phyloP scores from a whole-genome alignment of 2,329 filamentous ascomycete genomes.

The Aspergillus pseudoglaucus region DNA sequence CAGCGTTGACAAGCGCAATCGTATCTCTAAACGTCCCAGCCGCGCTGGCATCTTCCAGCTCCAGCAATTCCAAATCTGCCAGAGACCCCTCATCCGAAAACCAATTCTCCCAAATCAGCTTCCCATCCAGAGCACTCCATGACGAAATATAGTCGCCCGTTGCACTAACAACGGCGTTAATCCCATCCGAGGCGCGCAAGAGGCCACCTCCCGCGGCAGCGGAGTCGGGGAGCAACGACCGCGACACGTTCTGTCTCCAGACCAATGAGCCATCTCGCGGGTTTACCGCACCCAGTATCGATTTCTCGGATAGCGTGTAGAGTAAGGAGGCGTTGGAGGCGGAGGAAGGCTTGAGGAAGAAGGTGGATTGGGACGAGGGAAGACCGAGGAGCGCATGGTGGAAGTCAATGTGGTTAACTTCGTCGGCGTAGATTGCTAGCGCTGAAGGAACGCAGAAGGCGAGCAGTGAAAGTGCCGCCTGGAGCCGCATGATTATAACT shows the following conservation, averaged over 20 bases:
- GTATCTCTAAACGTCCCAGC: constrained; percentile 52
- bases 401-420: constrained; percentile 87
- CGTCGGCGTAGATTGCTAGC: constrained; percentile 74
- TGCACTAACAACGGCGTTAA: constrained; percentile 70
- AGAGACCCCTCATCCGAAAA: constrained; percentile 43
- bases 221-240: constrained; percentile 25
- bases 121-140: constrained; percentile 79
- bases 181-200: constrained; percentile 68
- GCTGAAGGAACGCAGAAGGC: constrained; percentile 46
- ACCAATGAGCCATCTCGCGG: constrained; percentile 76
- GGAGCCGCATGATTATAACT: constrained; percentile 34
- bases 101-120: constrained; percentile 65
- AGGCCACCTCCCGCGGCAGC: constrained; percentile 27
- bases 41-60: constrained; percentile 53
- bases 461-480: constrained; percentile 33
- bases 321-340: constrained; percentile 81
- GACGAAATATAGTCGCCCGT: constrained; percentile 63
- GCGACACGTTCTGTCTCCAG: constrained; percentile 74
- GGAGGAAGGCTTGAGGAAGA: constrained; percentile 83
- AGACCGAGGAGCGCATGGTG: constrained; percentile 83
- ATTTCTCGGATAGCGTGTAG: constrained; percentile 82
- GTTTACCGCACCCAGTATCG: constrained; percentile 79
- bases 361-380: constrained; percentile 75
- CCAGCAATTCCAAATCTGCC: constrained; percentile 63
- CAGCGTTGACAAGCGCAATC: constrained; percentile 56